phyloP scores from a whole-genome alignment of 2,329 filamentous ascomycete genomes.

The Zymoseptoria passerinii region DNA sequence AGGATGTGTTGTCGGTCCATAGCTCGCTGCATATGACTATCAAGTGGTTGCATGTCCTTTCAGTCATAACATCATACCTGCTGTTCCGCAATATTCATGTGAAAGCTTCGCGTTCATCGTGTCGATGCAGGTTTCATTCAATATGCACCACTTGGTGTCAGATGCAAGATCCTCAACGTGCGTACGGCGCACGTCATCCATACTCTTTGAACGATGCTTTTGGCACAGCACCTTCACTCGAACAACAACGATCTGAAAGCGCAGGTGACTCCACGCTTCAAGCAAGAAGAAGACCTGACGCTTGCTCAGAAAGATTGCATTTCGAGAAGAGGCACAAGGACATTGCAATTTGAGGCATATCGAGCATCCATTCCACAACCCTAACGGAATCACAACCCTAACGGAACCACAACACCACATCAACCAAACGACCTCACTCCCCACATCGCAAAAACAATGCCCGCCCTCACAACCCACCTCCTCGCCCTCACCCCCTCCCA shows the following conservation, averaged over 20 bases:
- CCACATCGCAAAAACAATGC: constrained; percentile 18
- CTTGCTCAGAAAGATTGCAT: neutral
- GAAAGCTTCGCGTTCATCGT: neutral
- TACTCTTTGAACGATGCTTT: neutral
- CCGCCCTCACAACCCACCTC: constrained; percentile 51
- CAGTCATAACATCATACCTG: too few relatives aligned
- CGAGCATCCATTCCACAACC: neutral
- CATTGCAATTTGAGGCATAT: neutral
- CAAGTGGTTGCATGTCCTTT: too few relatives aligned
- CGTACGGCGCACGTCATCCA: neutral
- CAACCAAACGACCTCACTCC: neutral
- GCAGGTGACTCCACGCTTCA: too few relatives aligned
- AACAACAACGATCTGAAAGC: too few relatives aligned
- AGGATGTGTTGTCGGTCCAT: too few relatives aligned
- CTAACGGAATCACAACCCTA: neutral
- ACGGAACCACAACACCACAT: too few relatives aligned
- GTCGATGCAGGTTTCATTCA: neutral
- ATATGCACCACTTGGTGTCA: neutral
- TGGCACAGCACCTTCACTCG: too few relatives aligned
- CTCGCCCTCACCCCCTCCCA: constrained; percentile 40
- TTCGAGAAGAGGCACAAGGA: too few relatives aligned
- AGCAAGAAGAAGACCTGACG: too few relatives aligned
- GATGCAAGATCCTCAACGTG: neutral
- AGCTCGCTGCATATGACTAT: too few relatives aligned
- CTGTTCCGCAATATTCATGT: neutral